These are phyloP conservation scores for Rhizopus arrhizus DNA, from an alignment of 371 early-diverging fungal species.

Conservation along the genomic window DNA sequence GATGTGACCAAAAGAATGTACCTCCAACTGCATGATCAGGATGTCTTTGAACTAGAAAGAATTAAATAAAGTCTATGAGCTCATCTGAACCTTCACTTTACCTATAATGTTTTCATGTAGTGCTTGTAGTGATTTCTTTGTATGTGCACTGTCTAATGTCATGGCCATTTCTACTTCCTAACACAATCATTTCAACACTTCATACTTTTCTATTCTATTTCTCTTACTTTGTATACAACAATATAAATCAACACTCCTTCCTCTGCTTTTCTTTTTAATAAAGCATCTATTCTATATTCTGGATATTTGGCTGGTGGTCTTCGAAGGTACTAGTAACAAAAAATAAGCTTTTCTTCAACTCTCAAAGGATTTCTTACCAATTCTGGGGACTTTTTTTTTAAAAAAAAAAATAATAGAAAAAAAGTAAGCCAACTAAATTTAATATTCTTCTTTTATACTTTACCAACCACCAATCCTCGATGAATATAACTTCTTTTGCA, in stretches of 20 bases:
- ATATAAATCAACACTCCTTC: slow-evolving; percentile 90
- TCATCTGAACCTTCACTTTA: slow-evolving; percentile 19
- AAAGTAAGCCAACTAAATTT: neutral
- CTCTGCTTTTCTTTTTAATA: slow-evolving; percentile 84
- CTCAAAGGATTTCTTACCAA: slow-evolving; percentile 27
- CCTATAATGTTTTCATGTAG: slow-evolving; percentile 79
- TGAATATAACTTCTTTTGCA: slow-evolving; percentile 78
- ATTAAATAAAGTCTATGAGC: neutral
- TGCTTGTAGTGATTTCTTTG: slow-evolving; percentile 72
- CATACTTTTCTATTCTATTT: neutral
- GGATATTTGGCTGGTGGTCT: slow-evolving; percentile 74
- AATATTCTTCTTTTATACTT: slow-evolving; percentile 9
- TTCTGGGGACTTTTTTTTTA: slow-evolving; percentile 44
- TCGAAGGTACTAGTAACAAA: slow-evolving; percentile 63
- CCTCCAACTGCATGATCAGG: slow-evolving; percentile 71
- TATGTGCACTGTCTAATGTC: slow-evolving; percentile 77
- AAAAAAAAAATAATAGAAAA: neutral
- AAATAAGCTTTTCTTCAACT: neutral
- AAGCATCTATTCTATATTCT: slow-evolving; percentile 77
- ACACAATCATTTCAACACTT: slow-evolving; percentile 5
- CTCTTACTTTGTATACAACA: slow-evolving; percentile 76
- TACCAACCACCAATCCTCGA: slow-evolving; percentile 93
- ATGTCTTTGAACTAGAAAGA: slow-evolving; percentile 63
- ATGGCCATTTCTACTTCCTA: slow-evolving; percentile 81
- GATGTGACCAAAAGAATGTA: slow-evolving; percentile 79